Percentiles rank a stretch among this genome's conserved stretches.
phyloP scores from a whole-genome alignment of 108 stramenopile genomes.

The Mediolabrus comicus region DNA sequence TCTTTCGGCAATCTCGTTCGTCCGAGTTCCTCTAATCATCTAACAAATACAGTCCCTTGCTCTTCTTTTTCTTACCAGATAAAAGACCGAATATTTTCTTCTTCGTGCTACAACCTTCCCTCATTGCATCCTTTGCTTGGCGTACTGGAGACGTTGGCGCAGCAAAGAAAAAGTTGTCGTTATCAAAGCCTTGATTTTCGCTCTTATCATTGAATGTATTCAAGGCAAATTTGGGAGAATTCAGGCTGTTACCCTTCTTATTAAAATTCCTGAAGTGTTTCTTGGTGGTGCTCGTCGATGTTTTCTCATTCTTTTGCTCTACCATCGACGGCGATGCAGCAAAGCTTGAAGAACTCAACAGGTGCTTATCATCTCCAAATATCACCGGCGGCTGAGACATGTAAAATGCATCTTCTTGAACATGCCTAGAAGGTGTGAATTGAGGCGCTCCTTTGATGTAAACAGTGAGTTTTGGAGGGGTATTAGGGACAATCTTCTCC shows the following conservation, averaged over 20 bases:
- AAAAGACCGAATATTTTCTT: neutral
- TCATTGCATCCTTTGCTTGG: neutral
- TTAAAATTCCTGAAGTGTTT: neutral
- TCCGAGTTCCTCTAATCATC: no score
- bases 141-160: neutral
- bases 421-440: neutral
- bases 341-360: neutral
- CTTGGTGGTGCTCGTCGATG: neutral
- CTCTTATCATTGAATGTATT: neutral
- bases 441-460: conserved; percentile 1
- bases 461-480: neutral
- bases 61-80: neutral
- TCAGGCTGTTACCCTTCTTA: no score
- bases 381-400: neutral
- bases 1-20: no score
- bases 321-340: neutral
- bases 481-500: neutral
- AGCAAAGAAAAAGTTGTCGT: neutral
- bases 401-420: neutral
- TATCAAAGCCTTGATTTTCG: neutral
- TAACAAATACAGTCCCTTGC: neutral
- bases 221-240: no score
- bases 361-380: neutral
- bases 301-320: neutral
- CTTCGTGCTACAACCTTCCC: neutral